phyloP scores from a whole-genome alignment of 176 grass and related monocot species.

The Bothriochloa decipiens region DNA sequence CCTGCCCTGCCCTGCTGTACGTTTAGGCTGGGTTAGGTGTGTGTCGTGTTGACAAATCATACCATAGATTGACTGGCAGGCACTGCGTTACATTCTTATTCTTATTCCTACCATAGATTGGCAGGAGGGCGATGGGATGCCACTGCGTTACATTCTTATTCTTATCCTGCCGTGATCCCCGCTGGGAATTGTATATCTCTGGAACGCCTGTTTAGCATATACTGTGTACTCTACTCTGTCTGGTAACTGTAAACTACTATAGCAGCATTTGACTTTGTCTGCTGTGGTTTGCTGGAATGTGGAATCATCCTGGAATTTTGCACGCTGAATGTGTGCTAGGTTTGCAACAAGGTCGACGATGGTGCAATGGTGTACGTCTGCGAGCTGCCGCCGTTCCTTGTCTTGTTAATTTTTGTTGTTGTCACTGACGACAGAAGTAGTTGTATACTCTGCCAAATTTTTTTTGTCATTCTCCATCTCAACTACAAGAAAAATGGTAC shows the following conservation, averaged over 20 bases:
- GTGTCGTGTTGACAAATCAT: neutral
- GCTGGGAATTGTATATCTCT: neutral
- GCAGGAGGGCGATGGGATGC: neutral
- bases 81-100: too few relatives aligned
- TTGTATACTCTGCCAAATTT: too few relatives aligned
- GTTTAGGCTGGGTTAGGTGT: neutral
- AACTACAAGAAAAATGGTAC: too few relatives aligned
- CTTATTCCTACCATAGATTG: neutral
- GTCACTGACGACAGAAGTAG: too few relatives aligned
- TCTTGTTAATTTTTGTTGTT: neutral
- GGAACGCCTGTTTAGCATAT: neutral
- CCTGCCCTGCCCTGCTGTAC: neutral
- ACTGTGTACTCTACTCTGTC: neutral
- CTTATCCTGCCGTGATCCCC: slow-evolving; percentile 2
- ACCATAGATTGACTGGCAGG: too few relatives aligned
- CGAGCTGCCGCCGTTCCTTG: neutral
- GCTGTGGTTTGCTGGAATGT: neutral
- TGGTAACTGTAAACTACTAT: neutral
- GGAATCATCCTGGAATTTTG: neutral
- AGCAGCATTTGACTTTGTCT: neutral
- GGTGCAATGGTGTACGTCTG: neutral
- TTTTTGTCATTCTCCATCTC: too few relatives aligned
- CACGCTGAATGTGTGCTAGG: neutral
- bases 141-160: neutral
- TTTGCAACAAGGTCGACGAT: neutral